Base-by-base conservation (phyloP, 345 rosid species). In the Clarkia xantiana region DNA sequence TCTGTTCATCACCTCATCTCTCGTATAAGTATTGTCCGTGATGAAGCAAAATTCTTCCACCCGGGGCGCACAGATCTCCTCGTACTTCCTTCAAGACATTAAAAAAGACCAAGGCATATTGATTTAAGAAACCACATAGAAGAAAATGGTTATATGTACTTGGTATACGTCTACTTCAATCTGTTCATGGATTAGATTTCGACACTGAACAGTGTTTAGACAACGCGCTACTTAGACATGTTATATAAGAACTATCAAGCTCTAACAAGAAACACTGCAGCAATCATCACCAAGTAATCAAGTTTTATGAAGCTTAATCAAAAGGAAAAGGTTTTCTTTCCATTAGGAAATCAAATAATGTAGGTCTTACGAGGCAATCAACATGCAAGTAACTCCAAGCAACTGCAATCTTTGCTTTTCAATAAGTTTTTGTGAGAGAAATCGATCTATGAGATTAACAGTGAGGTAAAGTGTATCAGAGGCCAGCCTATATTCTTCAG, bases 391-490 rank as follows among this genome's bases (percentile, higher is more conserved):
- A 62, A 81, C 96, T 55, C 97, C 97, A 54, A 90, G 77, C 54
- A 90, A 74, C 69, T 90, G 97, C 51, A 90, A 96, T 63, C 81
- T 74, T 59, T 83, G 96, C 66, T 81, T 90, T 62, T 75, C 77
- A 52, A 90, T 65, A 58, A 47, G 68, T 62, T 62, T 77, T 44
- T 63, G 74, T 14, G 97, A 86, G 51, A 90, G 81, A 74, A 77
- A 83, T 40, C 93, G 77, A 66, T 90, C 97, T 40, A 86, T 76
- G 63, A 90, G 86, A 73, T 78, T 83, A 50, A 86, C 94, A 8
- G 97, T 73, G 55, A 90, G 93, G 73, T 86, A 81, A 60, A 90
- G 86, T 29, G 97, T 83, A 61, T 86, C 96, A 13, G 97, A 91
- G 59, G 81, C 94, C 64, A 86, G 66, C 64, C 66, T 76, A 71